A percentile compares a stretch with the other conserved stretches of the same genome.
Evolutionary conservation across 169 alveolate genomes (phyloP).

Genomic region (Plasmodium inui): DNA sequence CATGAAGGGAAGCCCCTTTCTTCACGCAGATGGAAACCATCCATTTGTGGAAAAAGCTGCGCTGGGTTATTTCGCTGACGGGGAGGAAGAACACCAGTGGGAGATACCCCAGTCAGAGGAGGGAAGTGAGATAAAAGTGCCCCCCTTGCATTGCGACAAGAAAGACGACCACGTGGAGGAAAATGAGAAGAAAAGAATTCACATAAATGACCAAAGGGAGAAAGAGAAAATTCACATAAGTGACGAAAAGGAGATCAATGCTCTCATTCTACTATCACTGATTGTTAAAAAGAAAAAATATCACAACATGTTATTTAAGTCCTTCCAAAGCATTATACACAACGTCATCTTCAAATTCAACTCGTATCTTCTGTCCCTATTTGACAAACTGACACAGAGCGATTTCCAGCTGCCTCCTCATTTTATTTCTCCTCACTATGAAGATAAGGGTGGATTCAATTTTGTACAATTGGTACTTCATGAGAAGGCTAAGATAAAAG

Average conservation of each 20-base stretch:
- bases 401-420: conserved; percentile 18
- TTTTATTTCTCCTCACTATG: conserved; percentile 30
- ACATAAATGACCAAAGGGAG: conserved; percentile 10
- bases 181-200: not conserved
- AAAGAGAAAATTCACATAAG: not conserved
- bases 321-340: conserved; percentile 2
- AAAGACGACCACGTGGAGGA: not conserved
- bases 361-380: conserved; percentile 11
- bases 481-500: conserved; percentile 10
- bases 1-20: not conserved
- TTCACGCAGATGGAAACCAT: not conserved
- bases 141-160: not conserved
- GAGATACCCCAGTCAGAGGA: not conserved
- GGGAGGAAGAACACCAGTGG: not conserved
- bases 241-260: conserved; percentile 27
- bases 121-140: not conserved
- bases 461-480: not conserved
- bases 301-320: conserved; percentile 26
- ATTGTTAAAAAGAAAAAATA: conserved; percentile 59
- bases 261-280: conserved; percentile 34
- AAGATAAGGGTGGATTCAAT: not conserved
- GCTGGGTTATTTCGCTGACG: not conserved
- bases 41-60: not conserved
- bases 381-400: conserved; percentile 4
- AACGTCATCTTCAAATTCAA: conserved; percentile 44